Percentiles rank a stretch among this genome's conserved stretches.
These are phyloP conservation scores for Linanthus parryae DNA, from an alignment of 148 eudicot genomes.

Conservation along the genomic window DNA sequence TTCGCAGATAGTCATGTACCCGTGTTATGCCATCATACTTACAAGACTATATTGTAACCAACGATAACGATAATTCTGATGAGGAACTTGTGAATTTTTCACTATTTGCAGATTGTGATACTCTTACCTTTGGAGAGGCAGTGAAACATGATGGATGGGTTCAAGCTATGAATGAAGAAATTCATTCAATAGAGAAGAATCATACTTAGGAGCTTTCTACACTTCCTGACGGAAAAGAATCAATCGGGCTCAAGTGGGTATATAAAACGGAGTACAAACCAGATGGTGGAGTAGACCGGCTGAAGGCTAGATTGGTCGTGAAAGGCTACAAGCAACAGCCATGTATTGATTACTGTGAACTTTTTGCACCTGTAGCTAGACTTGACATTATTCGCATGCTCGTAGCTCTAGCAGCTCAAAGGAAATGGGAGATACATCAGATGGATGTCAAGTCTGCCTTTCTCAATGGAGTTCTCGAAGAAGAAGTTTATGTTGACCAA, in stretches of 20 bases:
- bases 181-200: neutral
- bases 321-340: neutral
- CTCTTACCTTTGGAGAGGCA: neutral
- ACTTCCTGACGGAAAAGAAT: neutral
- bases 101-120: neutral
- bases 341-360: neutral
- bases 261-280: neutral
- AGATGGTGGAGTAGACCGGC: neutral
- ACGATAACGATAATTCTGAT: neutral
- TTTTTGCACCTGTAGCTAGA: neutral
- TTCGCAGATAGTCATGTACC: neutral
- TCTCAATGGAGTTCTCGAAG: neutral
- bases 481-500: neutral
- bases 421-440: neutral
- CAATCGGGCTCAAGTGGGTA: slow-evolving; percentile 2
- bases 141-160: neutral
- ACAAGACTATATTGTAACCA: neutral
- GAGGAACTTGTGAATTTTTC: neutral
- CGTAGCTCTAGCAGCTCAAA: neutral
- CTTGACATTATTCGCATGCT: neutral
- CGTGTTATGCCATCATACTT: neutral
- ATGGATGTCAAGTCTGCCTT: neutral
- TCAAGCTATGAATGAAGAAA: slow-evolving; percentile 2
- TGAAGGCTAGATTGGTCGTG: neutral
- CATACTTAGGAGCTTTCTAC: neutral